These are phyloP conservation scores for Amanita subjunquillea DNA, from an alignment of 768 basidiomycete species.

Conservation along the genomic window DNA sequence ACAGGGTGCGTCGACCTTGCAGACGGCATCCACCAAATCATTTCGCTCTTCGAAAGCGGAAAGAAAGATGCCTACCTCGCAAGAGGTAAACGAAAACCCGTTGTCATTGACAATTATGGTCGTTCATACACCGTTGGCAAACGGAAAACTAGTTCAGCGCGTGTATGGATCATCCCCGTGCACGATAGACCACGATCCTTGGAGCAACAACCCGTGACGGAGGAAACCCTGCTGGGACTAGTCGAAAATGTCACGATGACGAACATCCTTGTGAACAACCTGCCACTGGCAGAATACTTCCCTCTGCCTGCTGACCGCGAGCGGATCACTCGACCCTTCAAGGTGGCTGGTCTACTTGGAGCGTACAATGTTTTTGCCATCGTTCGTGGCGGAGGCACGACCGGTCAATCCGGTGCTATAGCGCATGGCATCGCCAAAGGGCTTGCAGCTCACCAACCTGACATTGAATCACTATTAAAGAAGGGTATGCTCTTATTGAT, in stretches of 20 bases:
- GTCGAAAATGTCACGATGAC: conserved; percentile 34
- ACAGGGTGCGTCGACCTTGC: conserved; percentile 52
- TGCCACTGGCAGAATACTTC: conserved; percentile 76
- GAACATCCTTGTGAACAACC: conserved; percentile 77
- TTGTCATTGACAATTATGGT: conserved; percentile 63
- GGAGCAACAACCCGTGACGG: conserved; percentile 10
- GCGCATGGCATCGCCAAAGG: conserved; percentile 70
- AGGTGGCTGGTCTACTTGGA: conserved; percentile 73
- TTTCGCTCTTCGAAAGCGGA: conserved; percentile 56
- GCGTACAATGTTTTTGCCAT: conserved; percentile 74
- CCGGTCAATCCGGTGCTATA: conserved; percentile 86
- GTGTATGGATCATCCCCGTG: conserved; percentile 87
- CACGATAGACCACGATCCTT: conserved; percentile 12
- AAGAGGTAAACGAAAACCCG: conserved; percentile 44
- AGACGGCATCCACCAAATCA: conserved; percentile 35
- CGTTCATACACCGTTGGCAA: conserved; percentile 79
- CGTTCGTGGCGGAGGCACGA: conserved; percentile 80
- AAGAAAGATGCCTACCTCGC: conserved; percentile 39
- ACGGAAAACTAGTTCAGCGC: conserved; percentile 83
- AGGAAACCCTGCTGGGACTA: conserved; percentile 19
- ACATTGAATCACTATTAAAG: conserved; percentile 52
- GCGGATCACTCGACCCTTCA: conserved; percentile 72
- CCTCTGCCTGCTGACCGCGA: conserved; percentile 67
- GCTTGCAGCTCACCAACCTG: conserved; percentile 60
- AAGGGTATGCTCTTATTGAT: conserved; percentile 43